These are phyloP conservation scores for Aspergillus aculeatinus DNA, from an alignment of 2,329 filamentous ascomycete species.

Conservation along the genomic window DNA sequence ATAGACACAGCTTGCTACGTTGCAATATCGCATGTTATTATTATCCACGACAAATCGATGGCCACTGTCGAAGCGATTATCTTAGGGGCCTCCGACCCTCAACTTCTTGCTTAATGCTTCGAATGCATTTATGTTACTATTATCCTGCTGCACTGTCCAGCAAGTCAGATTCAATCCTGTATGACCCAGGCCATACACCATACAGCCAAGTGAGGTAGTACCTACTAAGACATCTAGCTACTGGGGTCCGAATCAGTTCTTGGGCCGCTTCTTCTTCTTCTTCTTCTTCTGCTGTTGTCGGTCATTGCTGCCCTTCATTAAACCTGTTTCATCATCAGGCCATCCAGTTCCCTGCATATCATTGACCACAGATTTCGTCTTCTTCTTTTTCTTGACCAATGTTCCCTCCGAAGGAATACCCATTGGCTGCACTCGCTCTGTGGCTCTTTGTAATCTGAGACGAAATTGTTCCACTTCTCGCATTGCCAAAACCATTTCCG, in stretches of 20 bases:
- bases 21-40: neutral
- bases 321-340: constrained; percentile 1
- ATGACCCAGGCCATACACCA: neutral
- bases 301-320: constrained; percentile 1
- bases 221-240: neutral
- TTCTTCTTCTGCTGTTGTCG: neutral
- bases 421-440: constrained; percentile 51
- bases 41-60: neutral
- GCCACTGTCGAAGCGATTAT: neutral
- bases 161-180: neutral
- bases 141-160: neutral
- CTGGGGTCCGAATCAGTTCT: neutral
- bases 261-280: neutral
- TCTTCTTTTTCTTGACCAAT: constrained; percentile 60
- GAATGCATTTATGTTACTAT: neutral
- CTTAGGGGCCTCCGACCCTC: neutral
- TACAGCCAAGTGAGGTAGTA: neutral
- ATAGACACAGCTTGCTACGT: constrained; percentile 10
- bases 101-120: neutral
- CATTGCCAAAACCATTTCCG: constrained; percentile 84
- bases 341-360: constrained; percentile 1
- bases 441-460: constrained; percentile 70
- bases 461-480: constrained; percentile 82
- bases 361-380: constrained; percentile 23
- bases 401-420: constrained; percentile 47